Evolutionary conservation across 2,329 filamentous ascomycete species (phyloP).

Genomic region (Magnaporthales sp.): DNA sequence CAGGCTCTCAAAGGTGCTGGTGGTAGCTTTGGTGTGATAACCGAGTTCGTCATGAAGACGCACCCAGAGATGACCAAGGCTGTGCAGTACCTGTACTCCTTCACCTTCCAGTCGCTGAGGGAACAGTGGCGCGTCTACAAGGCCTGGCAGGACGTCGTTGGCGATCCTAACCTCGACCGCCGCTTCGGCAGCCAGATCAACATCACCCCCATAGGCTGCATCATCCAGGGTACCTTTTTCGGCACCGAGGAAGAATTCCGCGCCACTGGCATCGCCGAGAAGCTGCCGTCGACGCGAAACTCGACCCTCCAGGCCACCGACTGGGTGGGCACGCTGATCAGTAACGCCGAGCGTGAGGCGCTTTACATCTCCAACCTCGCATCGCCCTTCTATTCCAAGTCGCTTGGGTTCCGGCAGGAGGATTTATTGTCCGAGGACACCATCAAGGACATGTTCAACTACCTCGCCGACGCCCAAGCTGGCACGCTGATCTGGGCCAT

Average conservation of each 20-base stretch:
- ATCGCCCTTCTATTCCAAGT: constrained; percentile 48
- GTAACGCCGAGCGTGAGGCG: constrained; percentile 39
- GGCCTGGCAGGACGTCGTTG: constrained; percentile 49
- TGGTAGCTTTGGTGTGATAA: constrained; percentile 43
- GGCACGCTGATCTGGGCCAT: constrained; percentile 50
- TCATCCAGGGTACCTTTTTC: constrained; percentile 54
- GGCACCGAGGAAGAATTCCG: constrained; percentile 48
- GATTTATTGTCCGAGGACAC: constrained; percentile 35
- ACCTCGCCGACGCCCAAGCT: constrained; percentile 37
- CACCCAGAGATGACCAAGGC: constrained; percentile 45
- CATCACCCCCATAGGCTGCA: constrained; percentile 40
- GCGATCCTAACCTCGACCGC: constrained; percentile 44
- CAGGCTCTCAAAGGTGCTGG: constrained; percentile 47
- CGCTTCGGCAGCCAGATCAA: constrained; percentile 51
- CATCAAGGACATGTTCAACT: constrained; percentile 42
- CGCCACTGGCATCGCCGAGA: constrained; percentile 36
- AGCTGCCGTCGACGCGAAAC: constrained; percentile 32
- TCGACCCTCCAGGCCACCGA: constrained; percentile 43
- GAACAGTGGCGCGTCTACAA: constrained; percentile 41
- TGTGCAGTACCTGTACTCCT: constrained; percentile 49
- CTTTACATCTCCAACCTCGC: constrained; percentile 38
- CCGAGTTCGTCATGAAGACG: constrained; percentile 47
- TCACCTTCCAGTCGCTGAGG: constrained; percentile 37
- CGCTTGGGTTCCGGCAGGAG: constrained; percentile 40
- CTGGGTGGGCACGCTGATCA: constrained; percentile 52